A percentile compares a stretch with the other conserved stretches of the same genome.
phyloP scores from a whole-genome alignment of 2,329 filamentous ascomycete genomes.

The Chrysosporium keratinophilum region DNA sequence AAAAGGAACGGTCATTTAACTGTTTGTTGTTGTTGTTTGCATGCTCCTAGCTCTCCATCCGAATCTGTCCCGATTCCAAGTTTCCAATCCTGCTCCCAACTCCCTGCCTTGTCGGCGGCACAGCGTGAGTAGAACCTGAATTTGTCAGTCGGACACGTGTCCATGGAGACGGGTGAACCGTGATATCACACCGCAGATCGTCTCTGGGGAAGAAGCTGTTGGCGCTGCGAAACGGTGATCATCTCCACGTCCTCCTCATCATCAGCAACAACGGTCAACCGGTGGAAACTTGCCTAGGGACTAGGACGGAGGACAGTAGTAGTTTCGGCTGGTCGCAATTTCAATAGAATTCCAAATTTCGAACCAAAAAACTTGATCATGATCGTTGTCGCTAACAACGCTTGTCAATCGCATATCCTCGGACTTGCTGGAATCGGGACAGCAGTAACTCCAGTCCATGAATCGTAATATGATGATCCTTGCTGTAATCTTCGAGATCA shows the following conservation, averaged over 20 bases:
- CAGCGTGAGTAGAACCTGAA: background rate
- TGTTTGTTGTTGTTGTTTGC: too few species aligned
- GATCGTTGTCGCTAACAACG: too few species aligned
- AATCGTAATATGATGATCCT: background rate
- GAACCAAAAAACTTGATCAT: too few species aligned
- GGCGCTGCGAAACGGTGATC: background rate
- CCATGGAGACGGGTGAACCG: background rate
- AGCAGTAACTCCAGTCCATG: too few species aligned
- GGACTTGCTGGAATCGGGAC: too few species aligned
- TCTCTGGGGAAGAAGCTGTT: background rate
- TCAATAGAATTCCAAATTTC: background rate
- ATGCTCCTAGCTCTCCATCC: background rate
- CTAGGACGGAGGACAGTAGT: too few species aligned
- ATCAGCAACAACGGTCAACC: too few species aligned
- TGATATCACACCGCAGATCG: background rate
- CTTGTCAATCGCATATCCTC: too few species aligned
- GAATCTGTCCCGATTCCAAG: background rate
- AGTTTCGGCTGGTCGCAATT: background rate
- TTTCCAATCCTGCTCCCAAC: background rate
- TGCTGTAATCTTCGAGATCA: too few species aligned
- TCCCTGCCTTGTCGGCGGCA: background rate
- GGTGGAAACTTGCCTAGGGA: too few species aligned
- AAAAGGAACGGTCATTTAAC: too few species aligned
- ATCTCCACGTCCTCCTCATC: background rate
- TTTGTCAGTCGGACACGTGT: background rate